A percentile compares a stretch with the other conserved stretches of the same genome.
Evolutionary conservation across 345 rosid species (phyloP).

Genomic region (Psidium guajava): DNA sequence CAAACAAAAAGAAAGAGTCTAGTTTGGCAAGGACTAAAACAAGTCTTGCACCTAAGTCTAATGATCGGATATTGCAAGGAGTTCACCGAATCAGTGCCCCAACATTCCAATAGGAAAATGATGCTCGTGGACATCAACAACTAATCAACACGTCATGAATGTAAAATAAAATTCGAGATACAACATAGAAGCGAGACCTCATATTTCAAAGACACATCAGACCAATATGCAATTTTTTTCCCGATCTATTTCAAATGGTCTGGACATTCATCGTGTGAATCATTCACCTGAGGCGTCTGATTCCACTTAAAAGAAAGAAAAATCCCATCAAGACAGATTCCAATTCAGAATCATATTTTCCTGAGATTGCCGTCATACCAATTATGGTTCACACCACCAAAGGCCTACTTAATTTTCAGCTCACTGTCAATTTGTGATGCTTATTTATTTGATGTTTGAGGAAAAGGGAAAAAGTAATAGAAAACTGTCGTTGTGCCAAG

Average conservation of each 20-base stretch:
- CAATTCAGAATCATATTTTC: background rate
- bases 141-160: background rate
- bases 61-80: background rate
- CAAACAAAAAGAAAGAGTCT: background rate
- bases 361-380: background rate
- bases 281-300: background rate
- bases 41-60: background rate
- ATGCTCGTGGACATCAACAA: background rate
- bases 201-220: background rate
- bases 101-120: background rate
- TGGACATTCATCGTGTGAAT: background rate
- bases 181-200: background rate
- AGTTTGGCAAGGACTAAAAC: background rate
- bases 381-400: background rate
- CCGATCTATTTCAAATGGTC: background rate
- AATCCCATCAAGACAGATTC: background rate
- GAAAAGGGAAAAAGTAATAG: background rate
- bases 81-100: background rate
- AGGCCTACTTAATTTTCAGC: background rate
- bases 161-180: background rate
- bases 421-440: background rate
- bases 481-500: background rate
- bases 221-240: background rate
- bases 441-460: background rate
- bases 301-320: background rate